These are phyloP conservation scores for Thuja plicata DNA, from an alignment of 83 land plant species.

Conservation along the genomic window DNA sequence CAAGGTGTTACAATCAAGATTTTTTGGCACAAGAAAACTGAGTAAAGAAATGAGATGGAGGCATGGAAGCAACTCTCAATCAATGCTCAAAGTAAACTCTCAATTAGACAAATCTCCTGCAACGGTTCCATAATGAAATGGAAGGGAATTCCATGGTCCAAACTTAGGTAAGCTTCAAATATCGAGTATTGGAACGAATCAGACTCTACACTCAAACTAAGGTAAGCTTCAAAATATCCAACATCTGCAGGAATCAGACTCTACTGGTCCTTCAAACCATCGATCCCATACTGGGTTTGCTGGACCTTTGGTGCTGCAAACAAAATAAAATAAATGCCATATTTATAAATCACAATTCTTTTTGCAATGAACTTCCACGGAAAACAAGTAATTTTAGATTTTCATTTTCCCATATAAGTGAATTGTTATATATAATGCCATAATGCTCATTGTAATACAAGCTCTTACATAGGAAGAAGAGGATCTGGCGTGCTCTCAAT, in stretches of 20 bases:
- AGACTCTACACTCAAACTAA: conserved; percentile 23
- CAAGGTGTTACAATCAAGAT: not conserved
- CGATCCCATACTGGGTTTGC: conserved; percentile 48
- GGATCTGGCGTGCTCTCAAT: conserved; percentile 55
- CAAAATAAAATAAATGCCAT: not conserved
- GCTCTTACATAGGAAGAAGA: conserved; percentile 40
- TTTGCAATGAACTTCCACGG: not conserved
- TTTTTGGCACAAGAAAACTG: not conserved
- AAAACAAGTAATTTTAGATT: not conserved
- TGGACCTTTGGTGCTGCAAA: conserved; percentile 57
- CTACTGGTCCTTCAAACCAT: conserved; percentile 66
- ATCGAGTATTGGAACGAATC: conserved; percentile 57
- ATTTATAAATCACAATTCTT: not conserved
- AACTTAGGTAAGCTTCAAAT: conserved; percentile 15
- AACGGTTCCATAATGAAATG: not conserved
- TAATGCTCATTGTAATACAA: not conserved
- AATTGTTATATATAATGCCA: not conserved
- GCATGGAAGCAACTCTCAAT: not conserved
- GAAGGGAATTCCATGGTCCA: not conserved
- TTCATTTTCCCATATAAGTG: not conserved
- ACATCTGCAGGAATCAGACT: conserved; percentile 52
- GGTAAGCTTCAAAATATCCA: conserved; percentile 36
- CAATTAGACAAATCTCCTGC: not conserved
- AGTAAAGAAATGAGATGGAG: not conserved
- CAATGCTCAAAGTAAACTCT: conserved; percentile 3